Evolutionary conservation across 2,329 filamentous ascomycete species (phyloP).

Genomic region (Cladosporium phlei): DNA sequence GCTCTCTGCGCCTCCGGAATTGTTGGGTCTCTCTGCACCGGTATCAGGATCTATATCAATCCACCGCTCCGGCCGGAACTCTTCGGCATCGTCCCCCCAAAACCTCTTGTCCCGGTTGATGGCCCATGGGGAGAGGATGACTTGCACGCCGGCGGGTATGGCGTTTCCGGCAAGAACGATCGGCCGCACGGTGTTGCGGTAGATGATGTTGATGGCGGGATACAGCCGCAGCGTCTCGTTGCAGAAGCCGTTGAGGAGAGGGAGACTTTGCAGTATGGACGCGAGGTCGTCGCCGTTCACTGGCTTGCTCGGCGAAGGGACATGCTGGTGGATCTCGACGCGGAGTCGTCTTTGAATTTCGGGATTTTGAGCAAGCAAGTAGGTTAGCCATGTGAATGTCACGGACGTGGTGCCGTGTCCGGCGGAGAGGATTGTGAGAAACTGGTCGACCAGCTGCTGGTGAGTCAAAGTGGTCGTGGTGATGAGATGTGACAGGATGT

Average conservation of each 20-base stretch:
- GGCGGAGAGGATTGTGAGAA: conserved; percentile 52
- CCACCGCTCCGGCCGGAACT: conserved; percentile 44
- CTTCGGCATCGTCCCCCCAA: conserved; percentile 39
- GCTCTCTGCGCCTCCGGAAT: conserved; percentile 31
- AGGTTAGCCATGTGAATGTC: conserved; percentile 67
- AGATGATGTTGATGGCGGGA: conserved; percentile 45
- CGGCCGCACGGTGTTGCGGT: conserved; percentile 40
- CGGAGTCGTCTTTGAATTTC: conserved; percentile 64
- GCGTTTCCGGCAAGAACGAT: conserved; percentile 37
- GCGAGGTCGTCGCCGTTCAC: conserved; percentile 48
- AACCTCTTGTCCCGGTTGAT: conserved; percentile 39
- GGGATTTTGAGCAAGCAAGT: conserved; percentile 61
- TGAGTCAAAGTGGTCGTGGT: conserved; percentile 49
- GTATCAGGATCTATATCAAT: conserved; percentile 31
- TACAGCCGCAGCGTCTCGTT: conserved; percentile 45
- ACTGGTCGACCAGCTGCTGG: conserved; percentile 46
- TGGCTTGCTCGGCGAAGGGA: conserved; percentile 20
- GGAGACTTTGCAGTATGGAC: conserved; percentile 37
- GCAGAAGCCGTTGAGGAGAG: conserved; percentile 44
- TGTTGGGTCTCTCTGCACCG: conserved; percentile 32
- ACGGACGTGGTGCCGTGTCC: conserved; percentile 71
- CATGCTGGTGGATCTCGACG: conserved; percentile 54
- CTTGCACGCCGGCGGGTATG: conserved; percentile 37
- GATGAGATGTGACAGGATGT: conserved; percentile 46
- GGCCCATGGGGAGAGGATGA: conserved; percentile 39